These are phyloP conservation scores for Penicillium sp. DNA, from an alignment of 2,329 filamentous ascomycete genomes.

Conservation along the genomic window DNA sequence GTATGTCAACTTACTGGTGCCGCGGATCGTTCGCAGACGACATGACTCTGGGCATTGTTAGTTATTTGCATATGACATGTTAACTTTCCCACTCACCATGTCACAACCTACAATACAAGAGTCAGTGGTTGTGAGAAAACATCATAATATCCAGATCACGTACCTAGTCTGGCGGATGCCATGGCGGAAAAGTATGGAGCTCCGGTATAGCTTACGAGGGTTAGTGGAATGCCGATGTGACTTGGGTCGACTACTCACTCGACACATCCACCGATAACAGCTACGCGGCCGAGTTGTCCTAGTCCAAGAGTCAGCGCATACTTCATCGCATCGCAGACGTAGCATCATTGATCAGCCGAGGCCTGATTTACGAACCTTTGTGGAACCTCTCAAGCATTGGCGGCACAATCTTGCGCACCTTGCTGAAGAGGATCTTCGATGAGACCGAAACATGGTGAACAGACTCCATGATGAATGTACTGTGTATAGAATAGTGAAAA, in stretches of 20 bases:
- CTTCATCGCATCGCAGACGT: not conserved
- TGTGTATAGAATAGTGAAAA: constrained; percentile 1
- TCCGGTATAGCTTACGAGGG: constrained; percentile 67
- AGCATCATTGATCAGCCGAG: not conserved
- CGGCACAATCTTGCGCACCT: constrained; percentile 84
- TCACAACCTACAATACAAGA: constrained; percentile 55
- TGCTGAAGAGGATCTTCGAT: constrained; percentile 71
- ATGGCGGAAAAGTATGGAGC: constrained; percentile 98
- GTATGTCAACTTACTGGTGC: constrained; percentile 48
- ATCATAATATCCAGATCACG: constrained; percentile 5
- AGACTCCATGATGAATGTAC: constrained; percentile 30
- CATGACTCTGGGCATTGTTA: constrained; percentile 57
- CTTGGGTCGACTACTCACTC: constrained; percentile 49
- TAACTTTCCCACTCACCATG: constrained; percentile 59
- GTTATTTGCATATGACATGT: not conserved
- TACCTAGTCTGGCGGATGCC: constrained; percentile 82
- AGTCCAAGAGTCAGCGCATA: constrained; percentile 7
- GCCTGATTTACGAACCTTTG: constrained; percentile 62
- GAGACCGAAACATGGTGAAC: constrained; percentile 56
- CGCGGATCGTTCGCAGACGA: constrained; percentile 90
- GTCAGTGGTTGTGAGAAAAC: not conserved
- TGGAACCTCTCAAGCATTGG: constrained; percentile 95
- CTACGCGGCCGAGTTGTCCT: constrained; percentile 90
- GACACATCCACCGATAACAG: constrained; percentile 88
- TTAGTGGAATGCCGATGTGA: constrained; percentile 8